Conservation (phyloP, 1,139 yeast species). For the Magnusiomyces suaveolens region DNA sequence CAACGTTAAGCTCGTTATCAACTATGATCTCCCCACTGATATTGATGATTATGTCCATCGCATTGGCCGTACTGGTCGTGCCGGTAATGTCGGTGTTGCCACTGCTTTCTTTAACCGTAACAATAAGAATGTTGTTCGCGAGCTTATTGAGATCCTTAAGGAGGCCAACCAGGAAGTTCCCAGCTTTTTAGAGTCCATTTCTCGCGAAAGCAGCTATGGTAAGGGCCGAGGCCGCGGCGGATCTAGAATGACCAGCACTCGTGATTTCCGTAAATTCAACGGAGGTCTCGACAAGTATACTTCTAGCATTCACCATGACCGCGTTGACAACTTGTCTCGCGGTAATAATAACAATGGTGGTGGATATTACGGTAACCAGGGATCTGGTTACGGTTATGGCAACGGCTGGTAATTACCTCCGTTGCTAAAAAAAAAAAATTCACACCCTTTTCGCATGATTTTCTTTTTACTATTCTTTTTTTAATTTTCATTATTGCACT, state of each 20-base stretch:
- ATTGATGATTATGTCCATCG: constrained; percentile 98
- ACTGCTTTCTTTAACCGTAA: constrained; percentile 97
- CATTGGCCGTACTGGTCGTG: constrained; percentile 99
- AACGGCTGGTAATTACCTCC: constrained; percentile 12
- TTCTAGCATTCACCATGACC: constrained; percentile 26
- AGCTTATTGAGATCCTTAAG: constrained; percentile 70
- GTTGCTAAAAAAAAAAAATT: background rate
- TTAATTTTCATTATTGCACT: constrained; percentile 2
- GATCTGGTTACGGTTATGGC: constrained; percentile 10
- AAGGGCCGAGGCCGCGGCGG: constrained; percentile 35
- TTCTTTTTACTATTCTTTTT: constrained; percentile 6
- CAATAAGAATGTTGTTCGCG: constrained; percentile 83
- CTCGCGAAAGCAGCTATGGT: constrained; percentile 57
- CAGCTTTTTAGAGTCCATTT: constrained; percentile 65
- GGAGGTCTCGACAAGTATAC: constrained; percentile 28
- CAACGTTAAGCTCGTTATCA: constrained; percentile 93
- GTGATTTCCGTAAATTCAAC: constrained; percentile 34
- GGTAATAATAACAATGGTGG: constrained; percentile 28
- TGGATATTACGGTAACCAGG: constrained; percentile 22
- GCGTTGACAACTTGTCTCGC: constrained; percentile 23
- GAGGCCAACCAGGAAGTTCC: constrained; percentile 99
- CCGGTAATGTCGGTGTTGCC: constrained; percentile 97
- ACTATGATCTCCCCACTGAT: constrained; percentile 93
- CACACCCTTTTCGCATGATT: background rate
- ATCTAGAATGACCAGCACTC: constrained; percentile 24